Conservation (phyloP, 2,329 filamentous ascomycete genomes). For the Bipolaris bicolor region DNA sequence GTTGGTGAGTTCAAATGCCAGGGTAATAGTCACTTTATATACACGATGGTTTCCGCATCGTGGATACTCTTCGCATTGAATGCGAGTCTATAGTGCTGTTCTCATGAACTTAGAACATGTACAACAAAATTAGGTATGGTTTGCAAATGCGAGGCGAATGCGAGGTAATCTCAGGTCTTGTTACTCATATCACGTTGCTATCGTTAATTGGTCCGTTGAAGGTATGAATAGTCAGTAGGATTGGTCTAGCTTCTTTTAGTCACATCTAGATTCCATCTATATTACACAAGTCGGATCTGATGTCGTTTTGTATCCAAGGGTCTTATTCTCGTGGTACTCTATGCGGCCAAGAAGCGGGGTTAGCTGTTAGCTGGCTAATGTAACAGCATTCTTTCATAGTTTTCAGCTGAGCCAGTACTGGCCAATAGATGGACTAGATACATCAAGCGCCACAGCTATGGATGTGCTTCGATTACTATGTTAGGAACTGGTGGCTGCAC, state of each 20-base stretch:
- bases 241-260: no score
- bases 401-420: not conserved
- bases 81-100: not conserved
- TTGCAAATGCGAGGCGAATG: not conserved
- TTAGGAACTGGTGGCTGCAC: not conserved
- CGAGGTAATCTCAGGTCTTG: not conserved
- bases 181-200: not conserved
- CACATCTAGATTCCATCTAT: not conserved
- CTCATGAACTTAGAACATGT: no score
- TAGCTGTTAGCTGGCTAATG: not conserved
- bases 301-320: not conserved
- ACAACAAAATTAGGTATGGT: not conserved
- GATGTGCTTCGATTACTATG: no score
- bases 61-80: not conserved
- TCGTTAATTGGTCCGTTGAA: no score
- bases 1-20: not conserved
- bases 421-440: not conserved
- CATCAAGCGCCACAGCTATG: not conserved
- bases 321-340: not conserved
- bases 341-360: not conserved
- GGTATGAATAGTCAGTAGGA: no score
- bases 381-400: no score
- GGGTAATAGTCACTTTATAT: not conserved
- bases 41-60: not conserved
- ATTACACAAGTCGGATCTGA: not conserved